These are phyloP conservation scores for Ananas comosus DNA, from an alignment of 176 grass and related monocot genomes.

Conservation along the genomic window DNA sequence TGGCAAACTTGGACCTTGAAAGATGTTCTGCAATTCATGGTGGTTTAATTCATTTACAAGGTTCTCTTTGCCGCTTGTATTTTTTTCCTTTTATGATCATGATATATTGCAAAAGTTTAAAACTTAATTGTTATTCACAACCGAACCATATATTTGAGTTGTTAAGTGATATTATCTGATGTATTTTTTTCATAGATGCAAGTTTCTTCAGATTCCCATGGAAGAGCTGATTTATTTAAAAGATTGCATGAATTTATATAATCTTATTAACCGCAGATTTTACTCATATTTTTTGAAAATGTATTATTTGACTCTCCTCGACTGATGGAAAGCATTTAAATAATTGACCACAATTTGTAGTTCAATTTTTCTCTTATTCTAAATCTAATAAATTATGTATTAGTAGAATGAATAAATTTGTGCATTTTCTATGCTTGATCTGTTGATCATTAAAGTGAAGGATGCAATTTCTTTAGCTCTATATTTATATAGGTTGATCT, in stretches of 20 bases:
- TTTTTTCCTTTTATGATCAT: neutral
- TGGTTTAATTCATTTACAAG: conserved; percentile 83
- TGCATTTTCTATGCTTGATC: too few relatives aligned
- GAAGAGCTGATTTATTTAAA: neutral
- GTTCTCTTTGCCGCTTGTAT: conserved; percentile 31
- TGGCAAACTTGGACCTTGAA: conserved; percentile 86
- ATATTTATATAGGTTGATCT: conserved; percentile 22
- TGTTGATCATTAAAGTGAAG: neutral
- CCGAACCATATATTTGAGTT: neutral
- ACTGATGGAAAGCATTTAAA: too few relatives aligned
- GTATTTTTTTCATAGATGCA: neutral
- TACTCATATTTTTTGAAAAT: neutral
- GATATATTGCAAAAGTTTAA: neutral
- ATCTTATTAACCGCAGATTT: neutral
- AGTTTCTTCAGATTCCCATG: neutral
- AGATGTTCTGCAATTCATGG: conserved; percentile 72
- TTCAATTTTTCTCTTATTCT: too few relatives aligned
- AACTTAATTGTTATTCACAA: neutral
- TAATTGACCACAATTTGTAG: too few relatives aligned
- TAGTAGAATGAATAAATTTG: too few relatives aligned
- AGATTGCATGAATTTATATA: neutral
- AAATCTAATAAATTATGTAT: too few relatives aligned
- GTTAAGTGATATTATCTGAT: neutral
- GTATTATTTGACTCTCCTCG: too few relatives aligned
- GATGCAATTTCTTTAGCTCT: neutral